Conservation (phyloP, 2,329 filamentous ascomycete genomes). For the Phaeosphaeria sp. region DNA sequence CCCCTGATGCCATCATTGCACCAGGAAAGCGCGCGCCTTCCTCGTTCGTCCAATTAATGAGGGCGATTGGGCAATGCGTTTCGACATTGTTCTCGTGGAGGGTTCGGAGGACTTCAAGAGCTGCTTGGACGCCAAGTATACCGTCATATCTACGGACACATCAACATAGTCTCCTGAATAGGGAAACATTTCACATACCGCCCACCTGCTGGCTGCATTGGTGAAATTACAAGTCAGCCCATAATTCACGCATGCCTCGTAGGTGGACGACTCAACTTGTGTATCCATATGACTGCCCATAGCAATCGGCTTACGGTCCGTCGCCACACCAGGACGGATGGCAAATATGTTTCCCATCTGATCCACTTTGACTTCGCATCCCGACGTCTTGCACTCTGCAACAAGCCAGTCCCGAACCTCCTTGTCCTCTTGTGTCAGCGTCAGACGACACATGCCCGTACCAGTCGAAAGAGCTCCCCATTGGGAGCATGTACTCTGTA, state of each 20-base stretch:
- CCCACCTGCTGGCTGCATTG: conserved; percentile 43
- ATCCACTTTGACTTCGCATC: conserved; percentile 43
- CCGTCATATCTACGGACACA: conserved; percentile 67
- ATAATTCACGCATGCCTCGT: background rate
- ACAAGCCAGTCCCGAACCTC: conserved; percentile 40
- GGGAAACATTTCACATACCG: background rate
- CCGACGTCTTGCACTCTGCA: conserved; percentile 30
- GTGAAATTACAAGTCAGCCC: background rate
- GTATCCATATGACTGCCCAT: conserved; percentile 60
- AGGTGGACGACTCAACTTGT: conserved; percentile 30
- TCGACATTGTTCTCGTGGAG: conserved; percentile 42
- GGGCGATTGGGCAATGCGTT: conserved; percentile 68
- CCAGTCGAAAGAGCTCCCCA: conserved; percentile 34
- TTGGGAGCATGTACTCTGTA: conserved; percentile 35
- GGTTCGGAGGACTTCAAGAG: conserved; percentile 47
- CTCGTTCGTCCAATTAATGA: conserved; percentile 82
- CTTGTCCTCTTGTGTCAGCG: conserved; percentile 55
- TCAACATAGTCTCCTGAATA: background rate
- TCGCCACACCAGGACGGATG: conserved; percentile 37
- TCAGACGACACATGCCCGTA: conserved; percentile 77
- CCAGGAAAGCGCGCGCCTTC: conserved; percentile 80
- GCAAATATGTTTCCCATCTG: conserved; percentile 47
- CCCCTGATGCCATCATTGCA: conserved; percentile 75
- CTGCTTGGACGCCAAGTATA: conserved; percentile 75
- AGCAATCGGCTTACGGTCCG: conserved; percentile 57